Evolutionary conservation across 192 early-diverging fungal genomes (phyloP).

Genomic region (Jimgerdemannia lactiflua): DNA sequence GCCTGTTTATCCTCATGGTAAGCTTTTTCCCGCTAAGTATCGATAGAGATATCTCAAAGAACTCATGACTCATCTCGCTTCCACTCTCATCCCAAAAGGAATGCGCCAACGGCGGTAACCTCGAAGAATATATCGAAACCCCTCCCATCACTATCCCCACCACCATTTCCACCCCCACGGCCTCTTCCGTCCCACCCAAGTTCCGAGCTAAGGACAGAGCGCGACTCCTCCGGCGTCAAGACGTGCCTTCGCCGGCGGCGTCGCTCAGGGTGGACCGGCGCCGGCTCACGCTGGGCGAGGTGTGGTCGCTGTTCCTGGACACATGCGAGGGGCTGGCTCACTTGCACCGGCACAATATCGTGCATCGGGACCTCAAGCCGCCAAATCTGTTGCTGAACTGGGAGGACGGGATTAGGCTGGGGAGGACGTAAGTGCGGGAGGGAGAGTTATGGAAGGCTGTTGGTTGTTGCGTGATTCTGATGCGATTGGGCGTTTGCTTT

Average conservation of each 20-base stretch:
- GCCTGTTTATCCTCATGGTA: conserved; percentile 94
- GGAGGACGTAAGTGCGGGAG: background rate
- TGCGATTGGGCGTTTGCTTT: background rate
- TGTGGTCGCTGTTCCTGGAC: conserved; percentile 88
- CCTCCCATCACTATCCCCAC: background rate
- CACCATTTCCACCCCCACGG: background rate
- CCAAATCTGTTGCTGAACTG: conserved; percentile 88
- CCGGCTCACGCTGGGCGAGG: conserved; percentile 57
- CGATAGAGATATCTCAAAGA: too few species aligned
- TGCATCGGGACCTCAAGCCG: conserved; percentile 95
- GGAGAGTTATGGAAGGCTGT: background rate
- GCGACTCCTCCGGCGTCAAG: conserved; percentile 14
- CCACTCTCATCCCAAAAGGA: conserved; percentile 28
- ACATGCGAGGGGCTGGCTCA: conserved; percentile 89
- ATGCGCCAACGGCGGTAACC: conserved; percentile 90
- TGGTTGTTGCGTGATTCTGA: conserved; percentile 20
- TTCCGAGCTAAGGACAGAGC: conserved; percentile 9
- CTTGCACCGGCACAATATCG: conserved; percentile 83
- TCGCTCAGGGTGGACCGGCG: conserved; percentile 21
- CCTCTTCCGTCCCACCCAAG: background rate
- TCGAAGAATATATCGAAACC: conserved; percentile 87
- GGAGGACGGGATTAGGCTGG: conserved; percentile 19
- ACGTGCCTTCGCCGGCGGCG: background rate
- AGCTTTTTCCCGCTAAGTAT: background rate
- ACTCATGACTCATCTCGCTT: background rate